These are phyloP conservation scores for Licmophora abbreviata DNA, from an alignment of 108 stramenopile species.

Conservation along the genomic window DNA sequence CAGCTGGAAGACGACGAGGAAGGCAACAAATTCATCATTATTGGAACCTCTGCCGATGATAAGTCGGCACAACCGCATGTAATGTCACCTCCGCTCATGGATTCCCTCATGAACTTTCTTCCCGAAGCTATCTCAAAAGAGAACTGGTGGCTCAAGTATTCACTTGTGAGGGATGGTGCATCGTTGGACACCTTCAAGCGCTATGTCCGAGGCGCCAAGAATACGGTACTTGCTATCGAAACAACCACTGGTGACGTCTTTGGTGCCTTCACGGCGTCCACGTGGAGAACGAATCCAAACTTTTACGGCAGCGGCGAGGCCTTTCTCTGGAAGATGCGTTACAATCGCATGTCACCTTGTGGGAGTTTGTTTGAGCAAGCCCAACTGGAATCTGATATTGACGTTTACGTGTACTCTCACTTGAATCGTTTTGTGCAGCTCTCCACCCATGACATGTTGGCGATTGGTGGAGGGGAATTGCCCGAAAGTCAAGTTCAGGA, in stretches of 20 bases:
- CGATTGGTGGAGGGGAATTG: slow-evolving; percentile 50
- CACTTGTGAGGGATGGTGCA: slow-evolving; percentile 70
- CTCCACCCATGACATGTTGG: slow-evolving; percentile 52
- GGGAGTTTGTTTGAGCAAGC: slow-evolving; percentile 64
- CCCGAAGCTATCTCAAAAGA: slow-evolving; percentile 26
- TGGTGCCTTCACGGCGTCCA: slow-evolving; percentile 54
- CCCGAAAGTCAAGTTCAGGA: slow-evolving; percentile 2
- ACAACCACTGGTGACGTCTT: slow-evolving; percentile 74
- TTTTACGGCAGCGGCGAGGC: slow-evolving; percentile 64
- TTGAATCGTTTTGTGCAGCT: slow-evolving; percentile 48
- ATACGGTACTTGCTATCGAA: slow-evolving; percentile 71
- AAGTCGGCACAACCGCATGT: slow-evolving; percentile 51
- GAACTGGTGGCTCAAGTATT: slow-evolving; percentile 78
- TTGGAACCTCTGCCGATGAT: slow-evolving; percentile 50
- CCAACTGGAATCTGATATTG: slow-evolving; percentile 62
- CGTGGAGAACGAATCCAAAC: slow-evolving; percentile 50
- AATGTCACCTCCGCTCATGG: slow-evolving; percentile 65
- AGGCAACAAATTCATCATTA: slow-evolving; percentile 14
- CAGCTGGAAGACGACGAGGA: background rate
- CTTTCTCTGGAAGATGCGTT: slow-evolving; percentile 70
- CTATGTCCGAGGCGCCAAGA: slow-evolving; percentile 41
- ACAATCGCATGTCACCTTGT: slow-evolving; percentile 37
- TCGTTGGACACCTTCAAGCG: slow-evolving; percentile 43
- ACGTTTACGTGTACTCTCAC: slow-evolving; percentile 53
- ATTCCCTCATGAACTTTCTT: slow-evolving; percentile 49